Evolutionary conservation across 495 filamentous ascomycete genomes (phyloP), one percentile per base, ranked within the genome.

Genomic region (Penicillium taxi): DNA sequence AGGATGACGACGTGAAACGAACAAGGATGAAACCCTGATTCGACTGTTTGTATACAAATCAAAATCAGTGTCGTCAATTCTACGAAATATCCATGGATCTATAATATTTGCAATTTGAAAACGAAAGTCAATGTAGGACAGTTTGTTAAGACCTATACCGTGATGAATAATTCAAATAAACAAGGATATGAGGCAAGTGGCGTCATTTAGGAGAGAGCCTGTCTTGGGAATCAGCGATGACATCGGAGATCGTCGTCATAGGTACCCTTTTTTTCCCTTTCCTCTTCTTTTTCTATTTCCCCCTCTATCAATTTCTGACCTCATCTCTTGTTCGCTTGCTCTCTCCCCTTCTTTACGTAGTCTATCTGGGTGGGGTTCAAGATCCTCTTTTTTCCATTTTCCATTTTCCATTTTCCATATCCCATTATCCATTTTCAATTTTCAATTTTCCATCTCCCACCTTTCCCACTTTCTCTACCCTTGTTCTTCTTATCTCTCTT

Each of bases 231-330:
- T 14, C 15, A 6, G 26, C 32, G 35, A 56, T 56, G 53, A 56
- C 53, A 57, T 57, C 53, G 49, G 21, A 19, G 39, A 39, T 48
- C 44, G 24, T 47, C 50, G 52, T 55, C 44, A 54, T 58, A 46
- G 55, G 37, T 45, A 18, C 45, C 41, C 31, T 33, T 28, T 35
- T 35, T 25, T 26, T 22, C 19, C 18, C 24, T 29, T 15, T 14
- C 16, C 25, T 26, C 32, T 42, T 24, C 20, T 4, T 32, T 15
- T 25, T 17, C 26, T 24, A 18, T 34, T 33, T 74, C 79, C 62
- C 86, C 82, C 5, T 84, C 84, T 32, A 89, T 59, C 32, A 82
- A 77, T 38, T 72, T 69, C 57, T 89, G 87, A 80, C 48, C 61
- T 68, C 48, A 73, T 67, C 47, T 86, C 80, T 83, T 50, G 86